Base-by-base conservation (phyloP, 2,329 filamentous ascomycete genomes). In the Hirsutella minnesotensis region DNA sequence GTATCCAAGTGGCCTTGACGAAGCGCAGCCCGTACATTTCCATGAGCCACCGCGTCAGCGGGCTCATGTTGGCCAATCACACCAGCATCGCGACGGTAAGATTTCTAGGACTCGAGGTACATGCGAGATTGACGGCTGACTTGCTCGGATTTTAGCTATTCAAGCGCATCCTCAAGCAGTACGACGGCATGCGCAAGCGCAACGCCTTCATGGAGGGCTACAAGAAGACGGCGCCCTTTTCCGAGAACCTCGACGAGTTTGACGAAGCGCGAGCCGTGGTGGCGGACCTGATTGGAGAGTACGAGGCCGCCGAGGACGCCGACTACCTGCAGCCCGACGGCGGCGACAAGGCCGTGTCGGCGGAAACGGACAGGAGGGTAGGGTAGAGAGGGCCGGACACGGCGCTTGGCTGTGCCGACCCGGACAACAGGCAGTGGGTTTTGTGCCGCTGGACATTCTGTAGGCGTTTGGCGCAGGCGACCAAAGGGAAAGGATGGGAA, bases 121-220 rank as follows among this genome's bases (percentile, higher is more conserved):
- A n/a, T n/a, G n/a, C n/a, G n/a, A n/a, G n/a, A n/a, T n/a, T n/a
- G n/a, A n/a, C n/a, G n/a, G n/a, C n/a, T n/a, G n/a, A n/a, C n/a
- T n/a, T n/a, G n/a, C n/a, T n/a, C n/a, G n/a, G n/a, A n/a, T n/a
- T 48, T 7, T 27, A 83, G 67, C 74, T 98, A 9, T 98, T 98
- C 71, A 95, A 94, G 62, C 80, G 90, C 37, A 95, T 96, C 48
- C 77, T 95, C 13, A 77, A 79, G 49, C 90, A 94, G 59, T 98
- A 96, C 64, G 89, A 95, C 55, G 82, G 85, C 21, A 83, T 98
- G 71, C 78, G 92, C 45, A 96, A 96, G 66, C 84, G 90, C 41
- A 96, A 96, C 61, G 92, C 92, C 40, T 98, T 96, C 64, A 75
- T 98, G 56, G 92, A 98, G 54, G 81, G 80, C 38, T 98, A 98